phyloP scores from a whole-genome alignment of 192 early-diverging fungal species.

The Coemansia guatemalensis region DNA sequence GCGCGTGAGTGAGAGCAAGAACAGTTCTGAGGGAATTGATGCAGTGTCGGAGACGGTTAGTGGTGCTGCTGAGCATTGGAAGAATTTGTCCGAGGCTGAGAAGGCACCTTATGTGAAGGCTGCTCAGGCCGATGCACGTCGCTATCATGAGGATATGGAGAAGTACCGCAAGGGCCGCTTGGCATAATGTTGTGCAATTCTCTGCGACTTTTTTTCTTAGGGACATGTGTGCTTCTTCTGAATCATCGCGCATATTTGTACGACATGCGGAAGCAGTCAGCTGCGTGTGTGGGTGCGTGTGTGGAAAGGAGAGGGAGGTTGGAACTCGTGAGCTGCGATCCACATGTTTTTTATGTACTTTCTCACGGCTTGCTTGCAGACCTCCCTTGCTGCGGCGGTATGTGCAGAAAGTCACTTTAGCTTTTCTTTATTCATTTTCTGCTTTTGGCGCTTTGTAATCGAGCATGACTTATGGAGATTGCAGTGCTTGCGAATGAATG shows the following conservation, averaged over 20 bases:
- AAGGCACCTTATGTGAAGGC: constrained; percentile 28
- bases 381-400: no score
- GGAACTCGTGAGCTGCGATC: no score
- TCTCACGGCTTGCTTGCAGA: constrained; percentile 3
- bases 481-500: no score
- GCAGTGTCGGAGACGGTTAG: not conserved
- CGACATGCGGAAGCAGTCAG: no score
- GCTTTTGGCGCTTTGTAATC: no score
- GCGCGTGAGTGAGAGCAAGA: not conserved
- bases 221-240: not conserved
- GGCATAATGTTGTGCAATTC: not conserved
- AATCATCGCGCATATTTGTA: not conserved
- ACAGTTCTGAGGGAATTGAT: not conserved
- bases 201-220: not conserved
- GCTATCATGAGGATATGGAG: constrained; percentile 24
- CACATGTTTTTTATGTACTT: not conserved
- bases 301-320: no score
- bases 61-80: constrained; percentile 29
- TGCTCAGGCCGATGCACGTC: constrained; percentile 5
- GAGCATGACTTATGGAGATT: no score
- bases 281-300: no score
- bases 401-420: not conserved
- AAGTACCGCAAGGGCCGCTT: constrained; percentile 25
- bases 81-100: constrained; percentile 22
- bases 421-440: constrained; percentile 1